Evolutionary conservation across 352 stramenopile genomes (phyloP), one percentile per base, ranked within the genome.

Genomic region (Phytopythium mirpurense): DNA sequence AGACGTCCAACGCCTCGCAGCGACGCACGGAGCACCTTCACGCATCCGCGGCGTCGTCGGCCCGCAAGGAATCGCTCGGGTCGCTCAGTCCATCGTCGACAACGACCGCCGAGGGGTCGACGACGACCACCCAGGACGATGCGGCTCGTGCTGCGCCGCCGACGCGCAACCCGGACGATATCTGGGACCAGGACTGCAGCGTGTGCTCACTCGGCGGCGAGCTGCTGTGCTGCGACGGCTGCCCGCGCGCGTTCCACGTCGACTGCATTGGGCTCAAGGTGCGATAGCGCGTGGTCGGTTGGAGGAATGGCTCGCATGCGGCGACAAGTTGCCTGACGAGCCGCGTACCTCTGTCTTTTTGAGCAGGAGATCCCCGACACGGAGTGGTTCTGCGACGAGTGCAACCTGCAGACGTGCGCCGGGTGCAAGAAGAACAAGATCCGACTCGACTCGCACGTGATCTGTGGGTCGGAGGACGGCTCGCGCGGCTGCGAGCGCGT

Each of bases 181-280:
- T 91, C 52, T 96, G 86, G 86, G 82, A 95, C 58, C 73, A 90
- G 35, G 82, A 94, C 56, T 98, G 95, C 62, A 80, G 76, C 47
- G 74, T 95, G 0, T 98, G 95, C 55, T 56, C 61, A 5, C 72
- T 86, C 16, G 78, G 77, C n/a, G 90, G 90, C 3, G 80, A 95
- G 51, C 38, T 97, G 18, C 66, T 97, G 2, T 95, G 83, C 62
- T 98, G 95, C 57, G 88, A 95, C 56, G 86, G 83, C 15, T 98
- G 95, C 55, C 93, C 93, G 3, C 72, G 90, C 40, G 82, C 89
- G 8, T 98, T 97, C 67, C 95, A 98, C 70, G 56, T 80, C 7
- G 75, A 80, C 31, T 98, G 94, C 49, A 81, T 93, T 41, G 67
- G 70, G 5, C 54, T 93, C 6, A 67, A 70, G 55, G 74, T 70